A percentile compares a stretch with the other conserved stretches of the same genome.
phyloP scores from a whole-genome alignment of 257 asterid species.

The Marsdenia floribunda region DNA sequence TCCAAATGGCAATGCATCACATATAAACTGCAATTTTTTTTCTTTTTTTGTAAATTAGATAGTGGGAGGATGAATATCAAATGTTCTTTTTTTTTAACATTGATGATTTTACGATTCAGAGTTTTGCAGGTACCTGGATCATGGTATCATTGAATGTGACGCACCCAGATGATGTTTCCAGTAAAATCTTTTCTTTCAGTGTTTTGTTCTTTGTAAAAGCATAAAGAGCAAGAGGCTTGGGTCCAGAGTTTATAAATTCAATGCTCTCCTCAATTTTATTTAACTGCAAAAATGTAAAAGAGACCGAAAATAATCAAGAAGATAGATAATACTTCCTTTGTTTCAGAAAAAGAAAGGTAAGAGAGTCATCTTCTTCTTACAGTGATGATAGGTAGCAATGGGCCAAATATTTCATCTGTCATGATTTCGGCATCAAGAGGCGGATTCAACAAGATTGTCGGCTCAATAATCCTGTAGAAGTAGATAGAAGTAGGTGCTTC shows the following conservation, averaged over 20 bases:
- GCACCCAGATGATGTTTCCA: slow-evolving; percentile 81
- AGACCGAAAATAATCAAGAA: background rate
- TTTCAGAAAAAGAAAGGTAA: background rate
- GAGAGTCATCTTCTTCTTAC: slow-evolving; percentile 33
- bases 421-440: slow-evolving; percentile 75
- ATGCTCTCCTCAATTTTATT: slow-evolving; percentile 75
- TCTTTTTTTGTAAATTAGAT: background rate
- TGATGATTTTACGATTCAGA: background rate
- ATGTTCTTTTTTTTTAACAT: too few relatives aligned
- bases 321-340: background rate
- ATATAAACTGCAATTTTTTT: slow-evolving; percentile 47
- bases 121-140: slow-evolving; percentile 47
- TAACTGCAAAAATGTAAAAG: slow-evolving; percentile 36
- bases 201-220: slow-evolving; percentile 66
- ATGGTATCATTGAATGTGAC: slow-evolving; percentile 76
- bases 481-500: background rate
- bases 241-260: slow-evolving; percentile 57
- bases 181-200: slow-evolving; percentile 51
- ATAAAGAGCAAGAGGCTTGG: slow-evolving; percentile 75
- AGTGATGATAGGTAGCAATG: slow-evolving; percentile 85
- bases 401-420: slow-evolving; percentile 93
- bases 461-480: slow-evolving; percentile 66
- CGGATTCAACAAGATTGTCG: slow-evolving; percentile 85
- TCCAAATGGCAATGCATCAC: slow-evolving; percentile 76
- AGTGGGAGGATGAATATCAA: background rate